Conservation (phyloP, 306 rosid species). For the Crataegus laevigata region DNA sequence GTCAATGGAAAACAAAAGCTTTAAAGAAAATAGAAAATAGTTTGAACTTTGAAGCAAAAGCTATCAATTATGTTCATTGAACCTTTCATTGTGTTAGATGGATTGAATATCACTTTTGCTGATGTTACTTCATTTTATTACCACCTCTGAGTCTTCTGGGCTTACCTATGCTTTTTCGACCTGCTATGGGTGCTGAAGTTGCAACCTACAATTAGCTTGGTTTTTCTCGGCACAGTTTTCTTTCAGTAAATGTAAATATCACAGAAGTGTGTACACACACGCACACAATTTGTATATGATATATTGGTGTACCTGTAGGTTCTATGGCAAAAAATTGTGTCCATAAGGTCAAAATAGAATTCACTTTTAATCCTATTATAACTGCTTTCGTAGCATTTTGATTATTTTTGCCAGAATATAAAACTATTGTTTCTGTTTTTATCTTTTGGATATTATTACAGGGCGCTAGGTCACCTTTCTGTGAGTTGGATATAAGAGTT, state of each 20-base stretch:
- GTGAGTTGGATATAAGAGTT: constrained; percentile 52
- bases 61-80: not conserved
- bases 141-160: not conserved
- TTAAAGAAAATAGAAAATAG: constrained; percentile 11
- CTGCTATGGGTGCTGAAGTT: not conserved
- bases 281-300: not conserved
- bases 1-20: constrained; percentile 29
- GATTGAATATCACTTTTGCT: not conserved
- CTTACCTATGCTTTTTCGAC: not conserved
- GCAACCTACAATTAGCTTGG: not conserved
- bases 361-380: not conserved
- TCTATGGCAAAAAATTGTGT: not conserved
- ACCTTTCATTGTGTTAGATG: not conserved
- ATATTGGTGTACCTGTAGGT: not conserved
- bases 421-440: not conserved
- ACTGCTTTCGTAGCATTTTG: not conserved
- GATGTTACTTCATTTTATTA: not conserved
- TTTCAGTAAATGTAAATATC: not conserved
- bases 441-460: constrained; percentile 27
- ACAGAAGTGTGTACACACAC: not conserved
- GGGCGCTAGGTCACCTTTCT: constrained; percentile 60
- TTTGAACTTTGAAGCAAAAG: not conserved
- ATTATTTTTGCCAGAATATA: not conserved
- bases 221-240: not conserved
- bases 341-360: not conserved